A percentile compares a stretch with the other conserved stretches of the same genome.
Conservation (phyloP, 495 filamentous ascomycete genomes). For the Amniculicola lignicola region DNA sequence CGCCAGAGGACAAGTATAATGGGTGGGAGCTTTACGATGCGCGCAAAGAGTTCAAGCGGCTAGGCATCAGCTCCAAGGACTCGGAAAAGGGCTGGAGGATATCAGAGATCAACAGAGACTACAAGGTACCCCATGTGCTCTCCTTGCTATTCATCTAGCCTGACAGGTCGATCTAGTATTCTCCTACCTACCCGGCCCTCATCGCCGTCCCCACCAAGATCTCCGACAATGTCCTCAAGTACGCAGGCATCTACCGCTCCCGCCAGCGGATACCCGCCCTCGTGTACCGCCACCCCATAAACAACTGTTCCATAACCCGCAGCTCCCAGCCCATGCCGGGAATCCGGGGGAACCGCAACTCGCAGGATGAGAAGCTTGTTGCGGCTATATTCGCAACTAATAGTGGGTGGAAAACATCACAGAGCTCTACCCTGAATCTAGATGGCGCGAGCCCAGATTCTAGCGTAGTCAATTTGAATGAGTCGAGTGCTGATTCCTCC, state of each 20-base stretch:
- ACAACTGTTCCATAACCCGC: constrained; percentile 93
- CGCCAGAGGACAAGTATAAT: constrained; percentile 69
- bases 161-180: constrained; percentile 59
- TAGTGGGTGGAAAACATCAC: constrained; percentile 44
- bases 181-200: constrained; percentile 87
- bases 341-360: constrained; percentile 80
- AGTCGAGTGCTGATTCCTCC: constrained; percentile 33
- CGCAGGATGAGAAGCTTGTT: constrained; percentile 93
- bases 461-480: constrained; percentile 25
- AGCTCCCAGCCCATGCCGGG: constrained; percentile 92
- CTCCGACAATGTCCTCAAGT: constrained; percentile 94
- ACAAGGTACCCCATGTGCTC: constrained; percentile 51
- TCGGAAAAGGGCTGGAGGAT: constrained; percentile 81
- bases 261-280: constrained; percentile 81
- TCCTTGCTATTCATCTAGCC: neutral
- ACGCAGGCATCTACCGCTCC: constrained; percentile 86
- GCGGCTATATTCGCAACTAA: constrained; percentile 80
- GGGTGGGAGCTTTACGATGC: constrained; percentile 90
- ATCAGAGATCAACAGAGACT: constrained; percentile 83
- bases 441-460: constrained; percentile 26
- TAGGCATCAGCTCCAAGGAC: constrained; percentile 74
- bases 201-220: constrained; percentile 81
- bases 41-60: constrained; percentile 71
- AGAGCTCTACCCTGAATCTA: constrained; percentile 42
- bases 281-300: constrained; percentile 91